Evolutionary conservation across 2,329 filamentous ascomycete species (phyloP), one percentile per base, ranked within the genome.

Genomic region (Claviceps citrina): DNA sequence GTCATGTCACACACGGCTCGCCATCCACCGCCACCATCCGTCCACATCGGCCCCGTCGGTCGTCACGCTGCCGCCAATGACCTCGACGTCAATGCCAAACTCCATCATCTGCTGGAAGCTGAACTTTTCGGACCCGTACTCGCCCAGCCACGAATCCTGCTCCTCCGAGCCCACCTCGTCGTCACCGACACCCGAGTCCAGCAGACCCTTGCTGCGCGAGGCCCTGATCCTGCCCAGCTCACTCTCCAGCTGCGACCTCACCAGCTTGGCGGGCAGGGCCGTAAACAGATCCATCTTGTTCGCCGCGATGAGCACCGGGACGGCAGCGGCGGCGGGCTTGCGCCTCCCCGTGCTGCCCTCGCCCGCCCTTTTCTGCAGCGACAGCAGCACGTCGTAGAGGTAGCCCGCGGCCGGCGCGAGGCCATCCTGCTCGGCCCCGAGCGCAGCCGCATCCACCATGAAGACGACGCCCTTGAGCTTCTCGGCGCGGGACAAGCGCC

Each of bases 211-310:
- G 50, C 79, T 82, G 55, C 77, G 78, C 31, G 82, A 83, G 42
- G 70, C 67, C 36, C 89, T 74, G 39, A 96, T 81, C 37, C 81
- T 75, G 20, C 78, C 76, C 44, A 96, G 76, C 58, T 95, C 89
- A 10, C 70, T 67, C 62, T 96, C 87, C 12, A 98, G 66, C 47
- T 73, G 75, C 39, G 70, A 69, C 58, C 75, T 80, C 43, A 95
- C 83, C 25, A 93, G 67, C 5, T 73, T 70, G 0, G 83, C 74
- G 0, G 91, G 91, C 38, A 95, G 64, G 7, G 89, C 85, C 0
- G 91, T 95, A 57, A 98, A 98, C 1, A 98, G 69, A 58, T 98
- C 91, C 55, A 86, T 73, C 69, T 98, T 98, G 62, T 96, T 98
- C 40, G 86, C 87, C 2, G 86, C 87, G 26, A 98, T 67, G 27